Percentiles rank a stretch among this genome's conserved stretches.
Conservation (phyloP, 176 grass and related monocot genomes). For the Triticum monococcum region DNA sequence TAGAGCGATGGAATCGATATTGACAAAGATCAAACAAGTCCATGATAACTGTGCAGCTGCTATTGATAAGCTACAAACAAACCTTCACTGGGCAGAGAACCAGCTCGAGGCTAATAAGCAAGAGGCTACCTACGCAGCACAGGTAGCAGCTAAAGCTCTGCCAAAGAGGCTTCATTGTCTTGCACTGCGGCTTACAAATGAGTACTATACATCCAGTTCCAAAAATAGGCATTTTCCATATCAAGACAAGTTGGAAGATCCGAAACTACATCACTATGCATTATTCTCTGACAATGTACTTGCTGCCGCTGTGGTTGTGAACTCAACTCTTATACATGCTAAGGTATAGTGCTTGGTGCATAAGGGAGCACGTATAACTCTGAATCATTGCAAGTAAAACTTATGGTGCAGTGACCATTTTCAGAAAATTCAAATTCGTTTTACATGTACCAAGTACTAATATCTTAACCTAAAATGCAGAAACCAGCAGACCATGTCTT, state of each 20-base stretch:
- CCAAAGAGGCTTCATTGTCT: slow-evolving; percentile 82
- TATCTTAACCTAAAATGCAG: slow-evolving; percentile 38
- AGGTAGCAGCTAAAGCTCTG: slow-evolving; percentile 72
- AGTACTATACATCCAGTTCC: slow-evolving; percentile 48
- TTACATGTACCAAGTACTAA: background rate
- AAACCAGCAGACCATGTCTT: slow-evolving; percentile 69
- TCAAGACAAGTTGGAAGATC: slow-evolving; percentile 75
- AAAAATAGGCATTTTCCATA: slow-evolving; percentile 37
- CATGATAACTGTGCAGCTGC: slow-evolving; percentile 53
- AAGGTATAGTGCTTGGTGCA: slow-evolving; percentile 35
- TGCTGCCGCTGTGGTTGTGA: slow-evolving; percentile 72
- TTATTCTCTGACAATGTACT: slow-evolving; percentile 88
- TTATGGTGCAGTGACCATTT: slow-evolving; percentile 1
- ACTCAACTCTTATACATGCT: slow-evolving; percentile 67
- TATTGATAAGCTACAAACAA: slow-evolving; percentile 46
- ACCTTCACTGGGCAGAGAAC: slow-evolving; percentile 63
- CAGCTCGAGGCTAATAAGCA: slow-evolving; percentile 53
- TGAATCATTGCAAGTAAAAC: background rate
- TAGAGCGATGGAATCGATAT: slow-evolving; percentile 62
- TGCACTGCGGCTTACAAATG: slow-evolving; percentile 64
- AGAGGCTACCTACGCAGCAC: slow-evolving; percentile 42
- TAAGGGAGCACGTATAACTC: background rate
- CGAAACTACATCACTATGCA: slow-evolving; percentile 69
- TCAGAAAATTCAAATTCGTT: background rate
- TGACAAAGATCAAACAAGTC: slow-evolving; percentile 54